Evolutionary conservation across 2,329 filamentous ascomycete genomes (phyloP).

Genomic region (Pseudogymnoascus sp.): DNA sequence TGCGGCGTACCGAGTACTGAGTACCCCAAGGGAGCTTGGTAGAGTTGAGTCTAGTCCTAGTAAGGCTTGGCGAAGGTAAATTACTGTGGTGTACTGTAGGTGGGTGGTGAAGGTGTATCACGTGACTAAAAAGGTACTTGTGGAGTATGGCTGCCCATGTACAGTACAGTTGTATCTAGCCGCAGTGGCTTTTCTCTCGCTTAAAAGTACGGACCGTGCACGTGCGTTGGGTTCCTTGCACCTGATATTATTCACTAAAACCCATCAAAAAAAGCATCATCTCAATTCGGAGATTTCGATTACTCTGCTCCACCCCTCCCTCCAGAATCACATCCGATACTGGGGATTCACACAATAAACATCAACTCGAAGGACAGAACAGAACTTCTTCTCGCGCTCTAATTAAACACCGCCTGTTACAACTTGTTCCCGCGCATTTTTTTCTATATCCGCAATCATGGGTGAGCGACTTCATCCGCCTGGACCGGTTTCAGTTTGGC

Average conservation of each 20-base stretch:
- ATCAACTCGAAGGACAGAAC: slow-evolving; percentile 7
- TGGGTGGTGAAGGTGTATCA: background rate
- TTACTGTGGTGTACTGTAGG: background rate
- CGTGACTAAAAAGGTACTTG: background rate
- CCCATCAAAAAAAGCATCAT: slow-evolving; percentile 9
- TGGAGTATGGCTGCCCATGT: no score
- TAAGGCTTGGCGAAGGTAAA: slow-evolving; percentile 1
- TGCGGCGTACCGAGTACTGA: no score
- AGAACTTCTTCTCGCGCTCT: background rate
- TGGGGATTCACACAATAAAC: slow-evolving; percentile 7
- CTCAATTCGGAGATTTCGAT: slow-evolving; percentile 9
- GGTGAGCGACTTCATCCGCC: background rate
- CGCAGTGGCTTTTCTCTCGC: background rate
- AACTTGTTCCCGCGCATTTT: slow-evolving; percentile 4
- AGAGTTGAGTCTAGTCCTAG: slow-evolving; percentile 5
- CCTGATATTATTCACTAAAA: slow-evolving; percentile 10
- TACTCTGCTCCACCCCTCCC: slow-evolving; percentile 2
- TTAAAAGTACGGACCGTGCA: slow-evolving; percentile 8
- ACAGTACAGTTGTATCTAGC: no score
- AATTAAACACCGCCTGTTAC: background rate
- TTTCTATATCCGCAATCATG: slow-evolving; percentile 9
- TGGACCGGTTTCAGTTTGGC: background rate
- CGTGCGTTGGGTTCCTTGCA: slow-evolving; percentile 9
- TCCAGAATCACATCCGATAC: slow-evolving; percentile 7
- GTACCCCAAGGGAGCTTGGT: slow-evolving; percentile 6